Percentiles rank a stretch among this genome's conserved stretches.
phyloP scores from a whole-genome alignment of 495 filamentous ascomycete genomes.

The Chlorociboria aeruginascens region DNA sequence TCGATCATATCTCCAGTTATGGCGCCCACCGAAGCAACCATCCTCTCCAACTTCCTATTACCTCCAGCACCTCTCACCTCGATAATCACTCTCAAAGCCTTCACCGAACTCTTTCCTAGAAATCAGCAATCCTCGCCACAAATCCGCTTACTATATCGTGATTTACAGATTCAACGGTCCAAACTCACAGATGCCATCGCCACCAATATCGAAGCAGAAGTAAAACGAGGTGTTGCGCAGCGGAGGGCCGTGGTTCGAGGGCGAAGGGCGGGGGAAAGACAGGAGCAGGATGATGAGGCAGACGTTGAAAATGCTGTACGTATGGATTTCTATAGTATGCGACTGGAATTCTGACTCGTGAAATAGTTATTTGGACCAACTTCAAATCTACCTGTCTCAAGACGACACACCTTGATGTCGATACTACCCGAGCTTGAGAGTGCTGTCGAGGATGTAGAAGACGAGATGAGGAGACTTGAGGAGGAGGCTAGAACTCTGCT shows the following conservation, averaged over 20 bases:
- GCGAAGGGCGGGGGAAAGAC: slow-evolving; percentile 37
- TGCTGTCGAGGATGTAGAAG: slow-evolving; percentile 52
- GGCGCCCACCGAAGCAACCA: slow-evolving; percentile 58
- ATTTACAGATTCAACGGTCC: slow-evolving; percentile 61
- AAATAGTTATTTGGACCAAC: slow-evolving; percentile 52
- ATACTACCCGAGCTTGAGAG: slow-evolving; percentile 56
- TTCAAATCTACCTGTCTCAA: slow-evolving; percentile 23
- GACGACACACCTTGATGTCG: slow-evolving; percentile 46
- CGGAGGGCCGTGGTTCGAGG: slow-evolving; percentile 47
- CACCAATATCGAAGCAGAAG: slow-evolving; percentile 55
- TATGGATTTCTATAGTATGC: not conserved
- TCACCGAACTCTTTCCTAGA: slow-evolving; percentile 65
- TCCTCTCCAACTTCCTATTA: slow-evolving; percentile 69
- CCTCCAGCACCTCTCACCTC: slow-evolving; percentile 58
- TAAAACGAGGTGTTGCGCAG: slow-evolving; percentile 48
- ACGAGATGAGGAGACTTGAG: slow-evolving; percentile 50
- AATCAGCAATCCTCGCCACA: slow-evolving; percentile 57
- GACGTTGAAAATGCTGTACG: slow-evolving; percentile 59
- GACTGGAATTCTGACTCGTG: not conserved
- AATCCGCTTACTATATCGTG: slow-evolving; percentile 63
- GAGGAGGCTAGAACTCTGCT: slow-evolving; percentile 49
- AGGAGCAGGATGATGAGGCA: slow-evolving; percentile 49
- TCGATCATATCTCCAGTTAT: slow-evolving; percentile 28
- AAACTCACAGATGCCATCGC: slow-evolving; percentile 55
- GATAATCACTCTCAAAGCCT: slow-evolving; percentile 60